These are phyloP conservation scores for Carpinus viminea DNA, from an alignment of 306 rosid genomes.

Conservation along the genomic window DNA sequence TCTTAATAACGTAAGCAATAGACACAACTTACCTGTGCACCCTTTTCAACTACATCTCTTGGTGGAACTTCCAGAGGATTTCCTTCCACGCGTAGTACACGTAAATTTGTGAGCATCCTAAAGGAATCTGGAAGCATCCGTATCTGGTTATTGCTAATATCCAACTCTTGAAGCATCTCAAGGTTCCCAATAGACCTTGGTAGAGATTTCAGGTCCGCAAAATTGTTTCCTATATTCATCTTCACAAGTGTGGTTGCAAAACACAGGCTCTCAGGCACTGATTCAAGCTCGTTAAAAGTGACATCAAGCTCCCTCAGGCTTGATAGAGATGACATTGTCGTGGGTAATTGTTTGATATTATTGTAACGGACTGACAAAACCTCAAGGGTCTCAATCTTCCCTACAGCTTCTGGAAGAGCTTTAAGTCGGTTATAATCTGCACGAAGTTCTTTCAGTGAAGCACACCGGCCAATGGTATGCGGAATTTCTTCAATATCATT, in stretches of 20 bases:
- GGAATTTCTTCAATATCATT: slow-evolving; percentile 87
- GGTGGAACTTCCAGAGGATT: slow-evolving; percentile 95
- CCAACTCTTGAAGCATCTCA: slow-evolving; percentile 87
- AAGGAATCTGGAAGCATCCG: slow-evolving; percentile 76
- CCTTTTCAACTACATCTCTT: slow-evolving; percentile 65
- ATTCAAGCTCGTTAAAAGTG: slow-evolving; percentile 87
- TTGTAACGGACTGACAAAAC: slow-evolving; percentile 75
- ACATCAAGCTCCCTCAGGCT: slow-evolving; percentile 79
- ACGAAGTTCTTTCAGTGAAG: slow-evolving; percentile 66
- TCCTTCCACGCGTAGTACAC: slow-evolving; percentile 69
- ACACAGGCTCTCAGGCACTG: slow-evolving; percentile 85
- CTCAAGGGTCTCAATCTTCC: slow-evolving; percentile 77
- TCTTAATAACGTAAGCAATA: slow-evolving; percentile 12
- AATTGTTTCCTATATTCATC: slow-evolving; percentile 83
- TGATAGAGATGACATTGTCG: slow-evolving; percentile 74
- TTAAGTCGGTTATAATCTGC: slow-evolving; percentile 78
- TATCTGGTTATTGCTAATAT: slow-evolving; percentile 89
- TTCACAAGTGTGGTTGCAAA: slow-evolving; percentile 81
- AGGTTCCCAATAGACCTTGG: slow-evolving; percentile 90
- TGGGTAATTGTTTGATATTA: slow-evolving; percentile 74
- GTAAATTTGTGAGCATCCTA: slow-evolving; percentile 60
- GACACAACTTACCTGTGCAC: slow-evolving; percentile 66
- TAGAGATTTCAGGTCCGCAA: slow-evolving; percentile 69
- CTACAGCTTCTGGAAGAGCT: slow-evolving; percentile 90
- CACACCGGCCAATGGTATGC: slow-evolving; percentile 68